Percentiles rank a stretch among this genome's conserved stretches.
Conservation (phyloP, 1,284 basidiomycete genomes). For the Ceratobasidium sp. region DNA sequence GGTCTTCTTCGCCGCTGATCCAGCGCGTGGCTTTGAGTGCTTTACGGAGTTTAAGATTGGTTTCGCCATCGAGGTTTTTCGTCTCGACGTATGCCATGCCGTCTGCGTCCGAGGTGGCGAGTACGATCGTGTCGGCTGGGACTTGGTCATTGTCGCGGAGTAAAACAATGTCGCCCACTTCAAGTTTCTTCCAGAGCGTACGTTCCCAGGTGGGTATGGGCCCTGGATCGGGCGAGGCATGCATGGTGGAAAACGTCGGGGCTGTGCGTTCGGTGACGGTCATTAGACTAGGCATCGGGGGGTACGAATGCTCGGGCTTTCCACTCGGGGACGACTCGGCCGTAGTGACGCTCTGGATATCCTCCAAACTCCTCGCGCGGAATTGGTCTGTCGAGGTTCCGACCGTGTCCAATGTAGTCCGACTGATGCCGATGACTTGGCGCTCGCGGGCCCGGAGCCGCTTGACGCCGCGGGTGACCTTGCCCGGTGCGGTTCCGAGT, state of each 20-base stretch:
- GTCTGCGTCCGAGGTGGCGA: constrained; percentile 83
- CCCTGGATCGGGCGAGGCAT: constrained; percentile 41
- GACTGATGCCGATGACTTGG: constrained; percentile 51
- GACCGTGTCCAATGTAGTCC: constrained; percentile 31
- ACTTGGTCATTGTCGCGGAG: constrained; percentile 94
- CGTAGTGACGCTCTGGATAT: constrained; percentile 69
- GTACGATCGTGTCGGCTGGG: constrained; percentile 91
- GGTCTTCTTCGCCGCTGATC: constrained; percentile 87
- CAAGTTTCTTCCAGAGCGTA: constrained; percentile 98
- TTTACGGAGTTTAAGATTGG: constrained; percentile 89
- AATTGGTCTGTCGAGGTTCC: constrained; percentile 16
- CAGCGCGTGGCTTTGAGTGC: constrained; percentile 77
- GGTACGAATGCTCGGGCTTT: constrained; percentile 49
- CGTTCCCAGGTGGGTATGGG: constrained; percentile 74
- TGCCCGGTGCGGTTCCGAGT: constrained; percentile 66
- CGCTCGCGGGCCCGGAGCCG: constrained; percentile 84
- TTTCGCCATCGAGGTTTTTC: constrained; percentile 97
- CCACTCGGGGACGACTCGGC: constrained; percentile 5
- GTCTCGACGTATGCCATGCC: constrained; percentile 90
- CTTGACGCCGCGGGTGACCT: constrained; percentile 83
- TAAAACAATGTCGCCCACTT: constrained; percentile 94
- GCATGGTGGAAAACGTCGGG: constrained; percentile 42
- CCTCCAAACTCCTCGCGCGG: constrained; percentile 56
- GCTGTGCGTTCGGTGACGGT: constrained; percentile 5
- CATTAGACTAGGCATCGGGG: constrained; percentile 35